phyloP scores from a whole-genome alignment of 805 yeast genomes.

The Teunomyces aglyptinius region DNA sequence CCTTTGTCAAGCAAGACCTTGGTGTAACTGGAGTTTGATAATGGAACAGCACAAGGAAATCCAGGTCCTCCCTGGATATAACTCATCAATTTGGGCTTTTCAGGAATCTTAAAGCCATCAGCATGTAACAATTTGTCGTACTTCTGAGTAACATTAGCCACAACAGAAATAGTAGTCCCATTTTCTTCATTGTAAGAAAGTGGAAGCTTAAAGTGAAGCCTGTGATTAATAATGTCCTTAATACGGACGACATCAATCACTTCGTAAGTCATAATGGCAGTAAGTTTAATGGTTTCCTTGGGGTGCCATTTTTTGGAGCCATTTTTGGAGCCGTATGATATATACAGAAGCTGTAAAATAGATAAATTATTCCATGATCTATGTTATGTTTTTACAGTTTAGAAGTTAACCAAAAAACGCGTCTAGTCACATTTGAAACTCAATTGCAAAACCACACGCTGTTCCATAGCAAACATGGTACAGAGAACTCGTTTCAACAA shows the following conservation, averaged over 20 bases:
- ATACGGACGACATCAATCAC: constrained; percentile 1
- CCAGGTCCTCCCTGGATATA: constrained; percentile 60
- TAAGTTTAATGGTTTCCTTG: background rate
- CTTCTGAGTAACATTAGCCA: constrained; percentile 34
- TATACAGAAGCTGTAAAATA: background rate
- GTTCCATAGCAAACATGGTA: background rate
- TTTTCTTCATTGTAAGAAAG: background rate
- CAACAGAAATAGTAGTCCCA: constrained; percentile 15
- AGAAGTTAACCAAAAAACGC: background rate
- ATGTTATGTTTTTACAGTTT: too few species aligned
- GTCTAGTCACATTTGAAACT: background rate
- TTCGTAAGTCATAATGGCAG: background rate
- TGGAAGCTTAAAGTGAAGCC: background rate
- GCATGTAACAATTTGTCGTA: constrained; percentile 20
- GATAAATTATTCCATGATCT: too few species aligned
- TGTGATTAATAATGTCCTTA: constrained; percentile 2
- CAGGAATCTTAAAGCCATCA: constrained; percentile 20
- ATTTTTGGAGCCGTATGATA: background rate
- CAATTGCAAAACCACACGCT: background rate
- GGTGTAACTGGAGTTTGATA: constrained; percentile 32
- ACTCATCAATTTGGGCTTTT: constrained; percentile 34
- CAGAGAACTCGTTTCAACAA: constrained; percentile 33
- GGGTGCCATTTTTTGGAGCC: background rate
- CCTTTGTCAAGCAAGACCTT: constrained; percentile 41
- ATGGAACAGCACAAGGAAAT: constrained; percentile 42